phyloP scores from a whole-genome alignment of 129 eudicot genomes.

The Chrysanthemum lavandulifolium region DNA sequence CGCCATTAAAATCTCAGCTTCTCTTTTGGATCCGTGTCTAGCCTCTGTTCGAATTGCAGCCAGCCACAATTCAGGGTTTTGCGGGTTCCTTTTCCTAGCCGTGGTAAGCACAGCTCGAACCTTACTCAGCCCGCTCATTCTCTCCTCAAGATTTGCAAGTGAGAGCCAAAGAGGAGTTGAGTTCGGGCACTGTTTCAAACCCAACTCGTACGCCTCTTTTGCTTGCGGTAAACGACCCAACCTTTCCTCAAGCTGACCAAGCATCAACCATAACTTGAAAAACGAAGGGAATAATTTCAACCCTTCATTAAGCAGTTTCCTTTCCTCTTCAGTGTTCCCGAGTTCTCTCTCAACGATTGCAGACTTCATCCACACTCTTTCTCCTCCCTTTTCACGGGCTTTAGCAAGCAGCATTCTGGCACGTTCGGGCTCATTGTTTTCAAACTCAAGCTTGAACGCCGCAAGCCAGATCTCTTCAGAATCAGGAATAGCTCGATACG shows the following conservation, averaged over 20 bases:
- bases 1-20: conserved; percentile 83
- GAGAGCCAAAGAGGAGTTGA: conserved; percentile 91
- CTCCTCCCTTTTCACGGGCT: conserved; percentile 90
- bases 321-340: conserved; percentile 67
- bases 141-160: conserved; percentile 78
- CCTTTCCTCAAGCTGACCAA: conserved; percentile 88
- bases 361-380: conserved; percentile 99
- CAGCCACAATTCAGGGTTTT: conserved; percentile 85
- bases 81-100: conserved; percentile 90
- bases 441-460: conserved; percentile 94
- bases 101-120: conserved; percentile 85
- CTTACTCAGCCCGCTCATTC: conserved; percentile 69
- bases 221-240: conserved; percentile 49
- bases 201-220: conserved; percentile 61
- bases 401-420: conserved; percentile 91
- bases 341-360: conserved; percentile 88
- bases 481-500: conserved; percentile 81
- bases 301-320: conserved; percentile 79
- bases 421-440: conserved; percentile 83
- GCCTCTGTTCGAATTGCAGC: conserved; percentile 83
- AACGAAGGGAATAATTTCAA: conserved; percentile 64
- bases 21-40: conserved; percentile 76
- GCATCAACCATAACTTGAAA: conserved; percentile 90
- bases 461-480: conserved; percentile 99
- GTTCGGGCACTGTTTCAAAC: conserved; percentile 64